phyloP scores from a whole-genome alignment of 768 basidiomycete species.

The Lactarius sanguifluus region DNA sequence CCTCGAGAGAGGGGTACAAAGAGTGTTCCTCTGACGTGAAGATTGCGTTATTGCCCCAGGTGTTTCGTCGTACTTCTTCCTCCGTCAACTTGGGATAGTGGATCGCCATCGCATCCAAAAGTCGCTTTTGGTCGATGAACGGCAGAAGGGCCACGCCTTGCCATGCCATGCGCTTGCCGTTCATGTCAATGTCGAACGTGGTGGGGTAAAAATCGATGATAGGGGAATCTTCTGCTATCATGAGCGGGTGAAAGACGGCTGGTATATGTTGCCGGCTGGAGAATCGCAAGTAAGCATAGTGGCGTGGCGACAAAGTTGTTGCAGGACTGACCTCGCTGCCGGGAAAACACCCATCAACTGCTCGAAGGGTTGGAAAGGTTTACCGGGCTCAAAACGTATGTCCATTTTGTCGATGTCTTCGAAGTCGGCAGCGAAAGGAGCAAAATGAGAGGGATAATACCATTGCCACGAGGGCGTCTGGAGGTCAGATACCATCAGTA shows the following conservation, averaged over 20 bases:
- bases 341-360: constrained; percentile 99
- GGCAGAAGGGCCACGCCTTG: constrained; percentile 96
- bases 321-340: constrained; percentile 68
- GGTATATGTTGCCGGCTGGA: constrained; percentile 89
- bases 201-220: constrained; percentile 95
- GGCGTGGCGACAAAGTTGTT: background rate
- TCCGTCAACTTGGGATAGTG: constrained; percentile 66
- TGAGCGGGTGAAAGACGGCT: constrained; percentile 76
- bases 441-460: constrained; percentile 99
- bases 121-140: constrained; percentile 85
- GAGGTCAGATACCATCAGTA: constrained; percentile 28
- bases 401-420: constrained; percentile 74
- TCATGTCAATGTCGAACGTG: constrained; percentile 97
- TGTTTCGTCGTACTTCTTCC: constrained; percentile 82
- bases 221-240: constrained; percentile 83
- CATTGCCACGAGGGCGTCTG: constrained; percentile 94
- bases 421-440: constrained; percentile 96
- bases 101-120: constrained; percentile 79
- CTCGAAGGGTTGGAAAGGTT: constrained; percentile 95
- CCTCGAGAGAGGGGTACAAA: constrained; percentile 84
- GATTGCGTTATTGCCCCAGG: constrained; percentile 79
- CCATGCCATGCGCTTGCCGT: constrained; percentile 99
- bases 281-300: constrained; percentile 16
- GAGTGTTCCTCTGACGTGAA: constrained; percentile 83
- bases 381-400: constrained; percentile 73